Evolutionary conservation across 1,139 yeast genomes (phyloP).

Genomic region (Saccharomyces pastorianus): DNA sequence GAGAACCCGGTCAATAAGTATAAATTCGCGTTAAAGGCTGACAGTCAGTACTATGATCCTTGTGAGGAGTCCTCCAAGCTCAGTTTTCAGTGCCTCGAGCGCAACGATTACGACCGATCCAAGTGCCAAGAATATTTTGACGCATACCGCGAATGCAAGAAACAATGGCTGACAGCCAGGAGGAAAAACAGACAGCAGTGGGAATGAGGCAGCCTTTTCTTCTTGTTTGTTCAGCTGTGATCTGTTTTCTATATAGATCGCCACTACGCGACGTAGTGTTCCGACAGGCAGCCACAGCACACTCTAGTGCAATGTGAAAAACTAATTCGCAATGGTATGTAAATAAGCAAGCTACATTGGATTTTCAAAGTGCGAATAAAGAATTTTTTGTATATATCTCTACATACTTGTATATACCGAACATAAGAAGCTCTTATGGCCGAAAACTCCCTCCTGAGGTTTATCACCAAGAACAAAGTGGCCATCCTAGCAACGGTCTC

Average conservation of each 20-base stretch:
- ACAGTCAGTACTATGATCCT: constrained; percentile 85
- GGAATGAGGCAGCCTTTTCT: constrained; percentile 11
- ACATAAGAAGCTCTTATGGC: background rate
- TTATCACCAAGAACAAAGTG: constrained; percentile 40
- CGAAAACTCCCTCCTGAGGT: background rate
- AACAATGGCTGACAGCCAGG: constrained; percentile 54
- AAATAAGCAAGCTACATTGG: background rate
- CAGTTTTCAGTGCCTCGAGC: constrained; percentile 71
- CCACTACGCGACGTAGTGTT: background rate
- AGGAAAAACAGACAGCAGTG: constrained; percentile 31
- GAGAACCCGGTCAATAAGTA: constrained; percentile 32
- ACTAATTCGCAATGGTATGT: background rate
- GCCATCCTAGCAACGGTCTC: constrained; percentile 42
- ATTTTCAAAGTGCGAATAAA: background rate
- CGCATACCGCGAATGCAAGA: constrained; percentile 86
- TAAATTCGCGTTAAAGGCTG: constrained; percentile 46
- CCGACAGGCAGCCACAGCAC: background rate
- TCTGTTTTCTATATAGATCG: background rate
- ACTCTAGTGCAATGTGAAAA: background rate
- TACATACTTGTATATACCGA: background rate
- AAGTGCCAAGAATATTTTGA: constrained; percentile 81
- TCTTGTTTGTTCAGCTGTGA: background rate
- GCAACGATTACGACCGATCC: constrained; percentile 65
- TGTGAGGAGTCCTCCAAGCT: constrained; percentile 85
- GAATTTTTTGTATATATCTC: background rate